Conservation (phyloP, 23 red algal species). For the Pyropia yezoensis region DNA sequence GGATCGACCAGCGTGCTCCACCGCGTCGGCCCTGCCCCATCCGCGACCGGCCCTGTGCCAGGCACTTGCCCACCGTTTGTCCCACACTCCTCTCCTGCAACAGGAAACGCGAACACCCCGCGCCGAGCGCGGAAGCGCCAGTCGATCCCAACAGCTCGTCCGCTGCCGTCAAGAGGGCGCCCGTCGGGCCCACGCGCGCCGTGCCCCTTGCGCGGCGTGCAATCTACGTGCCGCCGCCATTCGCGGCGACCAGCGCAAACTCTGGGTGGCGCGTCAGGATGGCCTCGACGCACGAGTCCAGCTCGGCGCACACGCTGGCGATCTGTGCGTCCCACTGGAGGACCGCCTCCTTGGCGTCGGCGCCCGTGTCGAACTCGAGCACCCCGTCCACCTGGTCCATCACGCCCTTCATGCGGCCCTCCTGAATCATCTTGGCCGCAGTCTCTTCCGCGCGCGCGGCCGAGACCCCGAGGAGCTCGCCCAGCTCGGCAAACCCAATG, state of each 20-base stretch:
- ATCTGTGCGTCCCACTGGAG: conserved; percentile 66
- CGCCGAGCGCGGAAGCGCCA: too few relatives aligned
- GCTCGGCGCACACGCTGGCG: conserved; percentile 23
- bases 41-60: too few relatives aligned
- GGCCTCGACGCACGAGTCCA: conserved; percentile 59
- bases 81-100: too few relatives aligned
- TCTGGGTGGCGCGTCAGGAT: conserved; percentile 55
- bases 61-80: too few relatives aligned
- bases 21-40: too few relatives aligned
- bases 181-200: too few relatives aligned
- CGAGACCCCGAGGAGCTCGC: conserved; percentile 44
- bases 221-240: too few relatives aligned
- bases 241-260: conserved; percentile 6
- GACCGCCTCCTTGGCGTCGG: conserved; percentile 11
- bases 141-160: too few relatives aligned
- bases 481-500: conserved; percentile 67
- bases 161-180: too few relatives aligned
- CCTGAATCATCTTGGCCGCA: conserved; percentile 58
- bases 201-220: too few relatives aligned
- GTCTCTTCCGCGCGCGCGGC: conserved; percentile 40
- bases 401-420: conserved; percentile 55
- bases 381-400: conserved; percentile 78
- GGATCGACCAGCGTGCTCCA: too few relatives aligned
- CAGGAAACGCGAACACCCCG: too few relatives aligned
- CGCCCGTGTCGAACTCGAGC: conserved; percentile 32